Percentiles rank a stretch among this genome's conserved stretches.
Evolutionary conservation across 352 stramenopile species (phyloP).

Genomic region (Globisporangium acanthophoron): DNA sequence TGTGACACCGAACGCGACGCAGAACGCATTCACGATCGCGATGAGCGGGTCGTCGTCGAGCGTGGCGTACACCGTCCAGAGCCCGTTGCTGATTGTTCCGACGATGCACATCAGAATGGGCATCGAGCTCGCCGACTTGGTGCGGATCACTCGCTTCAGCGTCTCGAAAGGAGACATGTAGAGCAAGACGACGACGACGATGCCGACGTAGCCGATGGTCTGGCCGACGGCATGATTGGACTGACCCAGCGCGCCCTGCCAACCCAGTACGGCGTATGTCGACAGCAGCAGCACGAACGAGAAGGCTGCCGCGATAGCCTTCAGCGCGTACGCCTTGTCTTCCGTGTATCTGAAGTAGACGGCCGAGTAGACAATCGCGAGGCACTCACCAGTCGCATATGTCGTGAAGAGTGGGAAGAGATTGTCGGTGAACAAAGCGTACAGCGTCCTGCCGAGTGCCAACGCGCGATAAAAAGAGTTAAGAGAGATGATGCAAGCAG

Average conservation of each 20-base stretch:
- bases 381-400: background rate
- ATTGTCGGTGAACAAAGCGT: background rate
- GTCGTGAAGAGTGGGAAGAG: conserved; percentile 8
- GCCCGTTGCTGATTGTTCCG: conserved; percentile 38
- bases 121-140: conserved; percentile 43
- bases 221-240: conserved; percentile 10
- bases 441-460: conserved; percentile 3
- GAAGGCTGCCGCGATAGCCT: background rate
- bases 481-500: no score
- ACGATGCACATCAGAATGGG: conserved; percentile 43
- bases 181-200: conserved; percentile 37
- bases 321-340: background rate
- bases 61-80: conserved; percentile 49
- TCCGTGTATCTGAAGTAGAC: conserved; percentile 2
- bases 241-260: background rate
- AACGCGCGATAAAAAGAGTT: no score
- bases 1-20: conserved; percentile 26
- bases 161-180: conserved; percentile 53
- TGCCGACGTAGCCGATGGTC: conserved; percentile 30
- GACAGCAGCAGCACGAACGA: background rate
- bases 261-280: conserved; percentile 3
- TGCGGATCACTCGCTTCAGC: conserved; percentile 36
- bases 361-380: conserved; percentile 3
- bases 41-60: conserved; percentile 40
- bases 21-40: conserved; percentile 34